Percentiles rank a stretch among this genome's conserved stretches.
Conservation (phyloP, 345 rosid genomes). For the Viola odorata region DNA sequence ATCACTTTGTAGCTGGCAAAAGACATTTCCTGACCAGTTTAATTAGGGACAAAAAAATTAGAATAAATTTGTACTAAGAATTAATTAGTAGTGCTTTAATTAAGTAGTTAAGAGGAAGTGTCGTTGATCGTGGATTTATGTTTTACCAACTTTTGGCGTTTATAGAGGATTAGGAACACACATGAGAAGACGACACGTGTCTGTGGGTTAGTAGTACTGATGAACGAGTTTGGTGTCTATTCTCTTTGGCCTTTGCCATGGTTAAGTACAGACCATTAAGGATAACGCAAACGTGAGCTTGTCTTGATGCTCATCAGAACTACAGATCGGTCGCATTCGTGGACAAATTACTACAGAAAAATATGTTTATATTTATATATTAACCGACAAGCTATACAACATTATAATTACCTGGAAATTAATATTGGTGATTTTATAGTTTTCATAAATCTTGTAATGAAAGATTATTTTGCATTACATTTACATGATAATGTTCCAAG, state of each 20-base stretch:
- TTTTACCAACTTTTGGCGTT: slow-evolving; percentile 18
- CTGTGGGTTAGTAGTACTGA: not conserved
- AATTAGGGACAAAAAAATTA: no score
- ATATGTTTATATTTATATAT: no score
- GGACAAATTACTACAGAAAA: slow-evolving; percentile 3
- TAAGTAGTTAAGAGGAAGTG: not conserved
- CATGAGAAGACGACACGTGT: slow-evolving; percentile 7
- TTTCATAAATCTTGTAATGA: not conserved
- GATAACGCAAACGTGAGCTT: slow-evolving; percentile 25
- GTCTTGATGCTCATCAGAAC: slow-evolving; percentile 6
- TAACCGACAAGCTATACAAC: slow-evolving; percentile 1
- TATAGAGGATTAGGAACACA: not conserved
- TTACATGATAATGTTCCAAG: not conserved
- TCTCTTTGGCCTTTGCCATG: not conserved
- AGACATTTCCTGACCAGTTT: no score
- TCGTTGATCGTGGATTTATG: not conserved
- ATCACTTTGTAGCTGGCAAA: no score
- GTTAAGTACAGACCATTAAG: slow-evolving; percentile 6
- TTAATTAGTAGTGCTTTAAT: not conserved
- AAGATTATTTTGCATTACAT: not conserved
- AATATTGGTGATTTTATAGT: not conserved
- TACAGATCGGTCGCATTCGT: not conserved
- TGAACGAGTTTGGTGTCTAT: no score
- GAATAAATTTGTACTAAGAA: not conserved
- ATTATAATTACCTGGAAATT: not conserved